Base-by-base conservation (phyloP, 495 filamentous ascomycete species). In the Coniosporium apollinis region DNA sequence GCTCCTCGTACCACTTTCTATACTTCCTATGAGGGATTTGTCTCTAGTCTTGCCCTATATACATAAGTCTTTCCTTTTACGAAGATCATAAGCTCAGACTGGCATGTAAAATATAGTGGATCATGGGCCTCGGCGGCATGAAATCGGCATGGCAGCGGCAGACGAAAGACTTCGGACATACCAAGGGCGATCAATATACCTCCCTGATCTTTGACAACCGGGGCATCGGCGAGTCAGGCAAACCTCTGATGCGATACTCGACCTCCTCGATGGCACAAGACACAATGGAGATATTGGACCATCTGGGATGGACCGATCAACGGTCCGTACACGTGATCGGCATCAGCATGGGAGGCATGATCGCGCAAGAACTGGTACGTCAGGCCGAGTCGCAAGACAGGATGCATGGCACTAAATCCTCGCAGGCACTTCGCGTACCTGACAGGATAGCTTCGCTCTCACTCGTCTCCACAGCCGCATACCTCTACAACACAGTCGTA, bases 281-380 rank as follows among this genome's bases (percentile, higher is more conserved):
- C 57, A 46, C 67, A 20, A 33, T 79, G 36, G 82, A 86, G 43
- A 50, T 87, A 13, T 51, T 79, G 30, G 64, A 79, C 36, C 65
- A 77, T 43, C 42, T 85, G 22, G 69, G 69, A 22, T 86, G 79
- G 76, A 80, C 72, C 4, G 54, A 57, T 5, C 34, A 50, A 33
- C 65, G 73, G 22, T 54, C 64, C 30, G 42, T 92, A 4, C 69
- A 92, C 53, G 50, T 89, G 18, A 60, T 82, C 31, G 83, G 83
- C 28, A 68, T 81, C 20, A 76, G 70, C 29, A 74, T 86, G 59
- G 79, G 79, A 37, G 80, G 84, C 43, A 91, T 92, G 83, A 89
- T 92, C 49, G 74, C 78, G 10, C 83, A 91, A 56, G 83, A 92
- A 53, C 45, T 82, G 26, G 68, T 70, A 57, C 36, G 55, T n/a